Evolutionary conservation across 2,329 filamentous ascomycete genomes (phyloP).

Genomic region (Graphiopsis chlorocephala): DNA sequence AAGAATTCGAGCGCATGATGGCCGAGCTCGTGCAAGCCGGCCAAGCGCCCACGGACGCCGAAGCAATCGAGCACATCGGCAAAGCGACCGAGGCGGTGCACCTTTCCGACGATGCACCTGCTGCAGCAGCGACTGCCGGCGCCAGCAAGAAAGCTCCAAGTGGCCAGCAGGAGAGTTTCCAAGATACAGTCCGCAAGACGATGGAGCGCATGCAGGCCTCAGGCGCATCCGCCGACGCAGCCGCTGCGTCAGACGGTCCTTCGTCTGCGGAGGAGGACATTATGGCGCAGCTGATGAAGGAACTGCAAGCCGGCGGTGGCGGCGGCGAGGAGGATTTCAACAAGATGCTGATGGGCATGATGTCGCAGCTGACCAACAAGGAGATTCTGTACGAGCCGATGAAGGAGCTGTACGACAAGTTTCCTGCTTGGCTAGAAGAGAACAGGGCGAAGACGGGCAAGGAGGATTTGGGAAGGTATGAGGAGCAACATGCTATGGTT

Average conservation of each 20-base stretch:
- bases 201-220: constrained; percentile 96
- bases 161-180: constrained; percentile 67
- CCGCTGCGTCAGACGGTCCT: constrained; percentile 54
- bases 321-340: constrained; percentile 79
- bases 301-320: constrained; percentile 64
- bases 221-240: constrained; percentile 78
- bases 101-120: background rate
- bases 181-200: constrained; percentile 86
- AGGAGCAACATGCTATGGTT: constrained; percentile 76
- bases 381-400: constrained; percentile 98
- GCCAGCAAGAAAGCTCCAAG: constrained; percentile 14
- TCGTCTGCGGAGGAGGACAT: constrained; percentile 68
- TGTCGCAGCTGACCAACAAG: constrained; percentile 98
- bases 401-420: constrained; percentile 94
- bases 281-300: constrained; percentile 86
- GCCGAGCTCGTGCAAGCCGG: constrained; percentile 54
- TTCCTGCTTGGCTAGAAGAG: constrained; percentile 81
- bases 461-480: constrained; percentile 76
- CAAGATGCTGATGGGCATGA: constrained; percentile 95
- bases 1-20: constrained; percentile 63
- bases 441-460: constrained; percentile 69
- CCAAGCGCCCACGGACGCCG: constrained; percentile 35
- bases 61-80: constrained; percentile 32
- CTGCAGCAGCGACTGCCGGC: background rate
- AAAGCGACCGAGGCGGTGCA: constrained; percentile 32